Conservation (phyloP, 352 stramenopile genomes). For the Phytophthora cajani region DNA sequence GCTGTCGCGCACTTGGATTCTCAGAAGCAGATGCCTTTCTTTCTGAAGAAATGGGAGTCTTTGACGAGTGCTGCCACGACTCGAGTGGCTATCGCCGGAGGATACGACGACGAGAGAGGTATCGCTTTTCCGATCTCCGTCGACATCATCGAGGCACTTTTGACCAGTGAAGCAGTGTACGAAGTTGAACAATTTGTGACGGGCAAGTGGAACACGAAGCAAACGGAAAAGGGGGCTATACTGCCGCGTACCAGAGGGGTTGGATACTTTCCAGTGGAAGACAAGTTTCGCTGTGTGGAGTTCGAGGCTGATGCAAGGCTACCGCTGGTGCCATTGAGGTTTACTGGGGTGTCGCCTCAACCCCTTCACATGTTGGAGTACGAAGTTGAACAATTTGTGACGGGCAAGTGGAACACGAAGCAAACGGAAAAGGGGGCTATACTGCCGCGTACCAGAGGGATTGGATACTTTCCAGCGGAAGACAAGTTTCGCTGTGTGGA, state of each 20-base stretch:
- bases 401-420: constrained; percentile 28
- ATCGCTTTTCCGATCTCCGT: constrained; percentile 29
- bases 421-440: constrained; percentile 11
- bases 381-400: constrained; percentile 27
- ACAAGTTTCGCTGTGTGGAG: constrained; percentile 24
- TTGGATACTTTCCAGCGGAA: constrained; percentile 37
- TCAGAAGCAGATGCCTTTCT: constrained; percentile 32
- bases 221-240: constrained; percentile 11
- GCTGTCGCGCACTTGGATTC: constrained; percentile 31
- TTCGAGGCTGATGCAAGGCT: constrained; percentile 31
- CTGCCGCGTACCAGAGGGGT: constrained; percentile 31
- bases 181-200: constrained; percentile 29
- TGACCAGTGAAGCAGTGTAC: constrained; percentile 18
- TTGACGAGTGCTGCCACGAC: constrained; percentile 7
- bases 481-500: constrained; percentile 24
- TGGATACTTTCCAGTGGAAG: constrained; percentile 34
- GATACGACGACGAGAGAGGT: constrained; percentile 33
- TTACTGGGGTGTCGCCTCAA: constrained; percentile 27
- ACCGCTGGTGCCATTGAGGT: constrained; percentile 24
- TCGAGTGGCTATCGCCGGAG: constrained; percentile 27
- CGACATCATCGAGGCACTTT: constrained; percentile 27
- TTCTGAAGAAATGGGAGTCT: constrained; percentile 35
- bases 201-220: constrained; percentile 26
- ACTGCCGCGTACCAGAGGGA: constrained; percentile 27
- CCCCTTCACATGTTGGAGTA: constrained; percentile 32